Percentiles rank a stretch among this genome's conserved stretches.
These are phyloP conservation scores for Yarrowia sp. DNA, from an alignment of 805 yeast genomes.

Conservation along the genomic window DNA sequence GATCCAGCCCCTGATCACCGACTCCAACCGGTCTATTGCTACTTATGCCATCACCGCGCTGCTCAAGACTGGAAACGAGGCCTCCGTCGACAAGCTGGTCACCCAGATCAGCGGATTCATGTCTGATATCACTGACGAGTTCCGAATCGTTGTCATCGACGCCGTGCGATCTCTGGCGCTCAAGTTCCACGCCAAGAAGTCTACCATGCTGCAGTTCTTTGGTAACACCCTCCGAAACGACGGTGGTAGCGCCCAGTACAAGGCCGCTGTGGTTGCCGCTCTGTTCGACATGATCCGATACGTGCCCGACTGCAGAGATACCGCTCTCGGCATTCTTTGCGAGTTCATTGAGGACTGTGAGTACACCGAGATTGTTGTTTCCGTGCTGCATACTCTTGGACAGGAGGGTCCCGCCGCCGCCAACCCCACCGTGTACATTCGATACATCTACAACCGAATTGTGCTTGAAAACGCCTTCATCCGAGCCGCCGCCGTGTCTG, in stretches of 20 bases:
- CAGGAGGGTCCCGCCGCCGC: conserved; percentile 87
- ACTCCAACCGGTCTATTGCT: conserved; percentile 84
- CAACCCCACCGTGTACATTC: conserved; percentile 84
- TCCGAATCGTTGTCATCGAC: conserved; percentile 89
- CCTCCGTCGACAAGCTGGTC: conserved; percentile 83
- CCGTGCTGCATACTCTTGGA: conserved; percentile 87
- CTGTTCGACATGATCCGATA: conserved; percentile 85
- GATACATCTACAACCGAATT: conserved; percentile 95
- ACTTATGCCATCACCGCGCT: conserved; percentile 96
- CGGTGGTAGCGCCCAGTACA: conserved; percentile 73
- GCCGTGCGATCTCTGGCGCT: conserved; percentile 89
- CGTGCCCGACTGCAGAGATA: conserved; percentile 76
- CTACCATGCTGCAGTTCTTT: conserved; percentile 73
- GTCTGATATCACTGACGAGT: conserved; percentile 93
- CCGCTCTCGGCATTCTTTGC: conserved; percentile 83
- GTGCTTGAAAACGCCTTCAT: conserved; percentile 93
- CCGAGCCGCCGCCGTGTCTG: conserved; percentile 91
- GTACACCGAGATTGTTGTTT: conserved; percentile 87
- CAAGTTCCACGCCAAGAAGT: conserved; percentile 89
- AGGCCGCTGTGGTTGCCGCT: conserved; percentile 86
- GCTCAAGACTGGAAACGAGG: conserved; percentile 90
- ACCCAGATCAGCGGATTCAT: conserved; percentile 81
- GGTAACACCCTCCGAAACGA: conserved; percentile 84
- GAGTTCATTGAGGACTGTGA: conserved; percentile 99
- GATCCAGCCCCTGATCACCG: conserved; percentile 81